Evolutionary conservation across 371 early-diverging fungal species (phyloP).

Genomic region (Apophysomyces ossiformis): DNA sequence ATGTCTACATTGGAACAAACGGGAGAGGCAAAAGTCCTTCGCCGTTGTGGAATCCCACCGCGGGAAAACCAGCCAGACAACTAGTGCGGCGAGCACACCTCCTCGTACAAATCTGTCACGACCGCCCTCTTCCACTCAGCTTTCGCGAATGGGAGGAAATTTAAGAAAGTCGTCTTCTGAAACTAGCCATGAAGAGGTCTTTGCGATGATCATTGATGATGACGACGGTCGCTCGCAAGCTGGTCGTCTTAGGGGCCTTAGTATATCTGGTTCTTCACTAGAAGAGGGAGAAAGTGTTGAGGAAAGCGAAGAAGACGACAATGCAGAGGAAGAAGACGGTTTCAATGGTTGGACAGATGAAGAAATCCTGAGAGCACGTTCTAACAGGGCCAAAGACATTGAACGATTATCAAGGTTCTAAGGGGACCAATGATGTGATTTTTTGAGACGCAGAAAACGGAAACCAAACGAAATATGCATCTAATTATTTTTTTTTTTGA

Average conservation of each 20-base stretch:
- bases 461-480: not conserved
- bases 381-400: constrained; percentile 26
- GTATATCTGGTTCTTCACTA: constrained; percentile 4
- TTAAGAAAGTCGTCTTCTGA: constrained; percentile 24
- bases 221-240: constrained; percentile 14
- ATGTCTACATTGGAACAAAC: constrained; percentile 86
- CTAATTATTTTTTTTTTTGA: not conserved
- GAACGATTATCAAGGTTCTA: constrained; percentile 15
- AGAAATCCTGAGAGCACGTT: constrained; percentile 40
- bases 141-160: constrained; percentile 13
- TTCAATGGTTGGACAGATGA: constrained; percentile 56
- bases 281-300: constrained; percentile 23
- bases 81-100: constrained; percentile 4
- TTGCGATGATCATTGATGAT: constrained; percentile 50
- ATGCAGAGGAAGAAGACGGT: constrained; percentile 22
- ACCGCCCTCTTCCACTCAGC: constrained; percentile 6
- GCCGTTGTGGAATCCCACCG: constrained; percentile 47
- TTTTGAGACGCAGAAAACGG: not conserved
- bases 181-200: constrained; percentile 39
- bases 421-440: not conserved
- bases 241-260: constrained; percentile 8
- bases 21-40: constrained; percentile 76
- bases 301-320: constrained; percentile 23
- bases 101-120: not conserved
- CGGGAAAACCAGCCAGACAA: not conserved